Evolutionary conservation across 805 yeast species (phyloP).

Genomic region (Gaillardinia entomophila): DNA sequence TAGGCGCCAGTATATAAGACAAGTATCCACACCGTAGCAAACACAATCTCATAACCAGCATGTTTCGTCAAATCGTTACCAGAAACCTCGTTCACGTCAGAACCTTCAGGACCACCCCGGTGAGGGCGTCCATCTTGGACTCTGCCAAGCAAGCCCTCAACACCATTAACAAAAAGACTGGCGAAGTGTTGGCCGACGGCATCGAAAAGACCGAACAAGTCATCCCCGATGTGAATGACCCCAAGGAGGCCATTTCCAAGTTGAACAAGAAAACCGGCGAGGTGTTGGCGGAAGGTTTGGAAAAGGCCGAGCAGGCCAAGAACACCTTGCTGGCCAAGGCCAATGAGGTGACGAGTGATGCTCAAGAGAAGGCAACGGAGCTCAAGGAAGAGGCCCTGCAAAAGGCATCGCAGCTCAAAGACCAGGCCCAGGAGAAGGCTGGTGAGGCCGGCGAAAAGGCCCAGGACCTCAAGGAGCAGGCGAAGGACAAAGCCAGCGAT

Average conservation of each 20-base stretch:
- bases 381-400: slow-evolving; percentile 3
- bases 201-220: slow-evolving; percentile 29
- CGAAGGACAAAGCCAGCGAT: slow-evolving; percentile 6
- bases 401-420: slow-evolving; percentile 6
- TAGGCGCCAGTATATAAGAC: no score
- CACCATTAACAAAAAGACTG: slow-evolving; percentile 32
- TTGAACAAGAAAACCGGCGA: slow-evolving; percentile 27
- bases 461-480: slow-evolving; percentile 8
- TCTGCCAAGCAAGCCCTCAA: slow-evolving; percentile 30
- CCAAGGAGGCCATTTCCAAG: slow-evolving; percentile 17
- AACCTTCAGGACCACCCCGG: slow-evolving; percentile 1
- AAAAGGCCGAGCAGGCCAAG: slow-evolving; percentile 16
- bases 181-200: slow-evolving; percentile 35
- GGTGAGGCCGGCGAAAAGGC: slow-evolving; percentile 5
- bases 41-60: neutral
- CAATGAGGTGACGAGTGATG: slow-evolving; percentile 5
- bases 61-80: neutral
- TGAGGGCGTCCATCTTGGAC: slow-evolving; percentile 20
- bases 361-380: neutral
- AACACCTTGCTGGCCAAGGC: slow-evolving; percentile 21
- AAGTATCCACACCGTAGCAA: no score
- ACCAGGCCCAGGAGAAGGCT: slow-evolving; percentile 9
- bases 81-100: neutral
- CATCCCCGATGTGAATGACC: slow-evolving; percentile 10
- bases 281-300: slow-evolving; percentile 26